Percentiles rank a stretch among this genome's conserved stretches.
phyloP scores from a whole-genome alignment of 1,284 basidiomycete genomes.

The Pseudozyma sp. region DNA sequence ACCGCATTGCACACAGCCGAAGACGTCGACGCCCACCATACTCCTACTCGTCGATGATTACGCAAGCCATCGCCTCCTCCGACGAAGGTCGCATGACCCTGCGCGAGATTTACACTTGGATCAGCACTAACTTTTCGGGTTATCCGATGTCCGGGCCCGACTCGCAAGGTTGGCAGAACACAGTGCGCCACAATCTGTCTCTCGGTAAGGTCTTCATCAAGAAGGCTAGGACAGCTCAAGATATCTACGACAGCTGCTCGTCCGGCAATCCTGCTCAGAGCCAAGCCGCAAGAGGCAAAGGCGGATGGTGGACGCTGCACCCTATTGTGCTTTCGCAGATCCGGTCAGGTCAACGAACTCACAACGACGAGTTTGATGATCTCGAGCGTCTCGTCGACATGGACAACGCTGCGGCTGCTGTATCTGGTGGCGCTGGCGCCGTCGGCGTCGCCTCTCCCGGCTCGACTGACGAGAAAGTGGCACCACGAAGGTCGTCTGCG shows the following conservation, averaged over 20 bases:
- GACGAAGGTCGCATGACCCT: conserved; percentile 59
- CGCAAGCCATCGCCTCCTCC: conserved; percentile 61
- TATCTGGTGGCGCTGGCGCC: not conserved
- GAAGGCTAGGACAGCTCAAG: conserved; percentile 53
- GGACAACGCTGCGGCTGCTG: conserved; percentile 27
- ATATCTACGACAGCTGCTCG: conserved; percentile 57
- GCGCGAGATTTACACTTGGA: conserved; percentile 64
- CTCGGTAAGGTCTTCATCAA: conserved; percentile 63
- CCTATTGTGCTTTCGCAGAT: conserved; percentile 44
- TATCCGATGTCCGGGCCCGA: conserved; percentile 58
- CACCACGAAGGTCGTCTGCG: conserved; percentile 3
- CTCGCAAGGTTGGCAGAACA: conserved; percentile 63
- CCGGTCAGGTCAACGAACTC: conserved; percentile 39
- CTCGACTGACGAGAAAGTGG: conserved; percentile 7
- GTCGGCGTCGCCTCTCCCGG: conserved; percentile 1
- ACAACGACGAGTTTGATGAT: conserved; percentile 50
- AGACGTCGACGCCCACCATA: conserved; percentile 55
- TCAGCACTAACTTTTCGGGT: conserved; percentile 53
- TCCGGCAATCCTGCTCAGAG: conserved; percentile 53
- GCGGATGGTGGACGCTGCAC: conserved; percentile 60
- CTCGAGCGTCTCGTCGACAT: conserved; percentile 46
- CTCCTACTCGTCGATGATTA: conserved; percentile 63
- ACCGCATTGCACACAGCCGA: conserved; percentile 56
- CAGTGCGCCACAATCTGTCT: conserved; percentile 62
- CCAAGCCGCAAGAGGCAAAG: conserved; percentile 57